Evolutionary conservation across 129 eudicot species (phyloP).

Genomic region (Saposhnikovia divaricata): DNA sequence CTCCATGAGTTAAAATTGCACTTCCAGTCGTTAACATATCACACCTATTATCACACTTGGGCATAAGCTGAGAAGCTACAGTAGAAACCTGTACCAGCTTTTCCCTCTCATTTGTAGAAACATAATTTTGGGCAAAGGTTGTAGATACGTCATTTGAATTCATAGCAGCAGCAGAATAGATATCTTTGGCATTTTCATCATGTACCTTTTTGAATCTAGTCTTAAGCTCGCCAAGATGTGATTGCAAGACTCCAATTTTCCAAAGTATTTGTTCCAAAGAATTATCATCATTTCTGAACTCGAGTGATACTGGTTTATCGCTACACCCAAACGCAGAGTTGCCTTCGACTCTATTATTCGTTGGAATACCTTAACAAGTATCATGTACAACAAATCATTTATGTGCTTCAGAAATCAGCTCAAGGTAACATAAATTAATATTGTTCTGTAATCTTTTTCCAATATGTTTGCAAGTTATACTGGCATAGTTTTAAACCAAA

Average conservation of each 20-base stretch:
- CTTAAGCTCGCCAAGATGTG: slow-evolving; percentile 42
- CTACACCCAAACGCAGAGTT: slow-evolving; percentile 26
- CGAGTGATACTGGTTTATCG: slow-evolving; percentile 33
- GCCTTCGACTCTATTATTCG: slow-evolving; percentile 18
- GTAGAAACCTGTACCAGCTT: slow-evolving; percentile 26
- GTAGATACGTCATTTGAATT: slow-evolving; percentile 24
- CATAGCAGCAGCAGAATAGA: slow-evolving; percentile 25
- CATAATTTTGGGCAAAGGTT: slow-evolving; percentile 27
- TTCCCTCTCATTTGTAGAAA: slow-evolving; percentile 29
- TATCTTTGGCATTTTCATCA: slow-evolving; percentile 35
- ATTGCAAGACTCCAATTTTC: slow-evolving; percentile 44
- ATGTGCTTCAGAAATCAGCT: not conserved
- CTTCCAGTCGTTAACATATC: slow-evolving; percentile 14
- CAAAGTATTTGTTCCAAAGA: slow-evolving; percentile 51
- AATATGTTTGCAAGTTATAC: not conserved
- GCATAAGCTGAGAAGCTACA: slow-evolving; percentile 44
- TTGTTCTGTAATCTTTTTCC: not conserved
- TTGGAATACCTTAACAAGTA: slow-evolving; percentile 15
- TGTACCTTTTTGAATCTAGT: slow-evolving; percentile 30
- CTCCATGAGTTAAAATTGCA: slow-evolving; percentile 37
- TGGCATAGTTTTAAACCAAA: not conserved
- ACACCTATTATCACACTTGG: not conserved
- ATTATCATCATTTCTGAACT: slow-evolving; percentile 39
- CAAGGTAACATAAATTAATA: not conserved
- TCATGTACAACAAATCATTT: not conserved